Base-by-base conservation (phyloP, 345 rosid genomes). In the Microthlaspi erraticum region DNA sequence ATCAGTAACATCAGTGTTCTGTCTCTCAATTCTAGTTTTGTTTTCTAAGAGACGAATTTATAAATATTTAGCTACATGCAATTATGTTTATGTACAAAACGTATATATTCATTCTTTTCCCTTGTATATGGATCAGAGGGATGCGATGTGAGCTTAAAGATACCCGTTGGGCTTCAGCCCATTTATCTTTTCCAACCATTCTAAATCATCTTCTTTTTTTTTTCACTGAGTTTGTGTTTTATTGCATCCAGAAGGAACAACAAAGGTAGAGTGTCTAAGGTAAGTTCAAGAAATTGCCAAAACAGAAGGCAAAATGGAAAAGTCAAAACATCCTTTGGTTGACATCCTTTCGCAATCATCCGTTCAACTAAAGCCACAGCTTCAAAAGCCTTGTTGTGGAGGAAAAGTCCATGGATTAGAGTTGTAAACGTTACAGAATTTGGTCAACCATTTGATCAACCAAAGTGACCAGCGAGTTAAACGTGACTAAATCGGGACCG, bases 101-200 rank as follows among this genome's bases (percentile, higher is more conserved):
- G 26, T 23, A 23, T 23, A 2, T 14, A 49, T 49, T 20, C 3
- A 26, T 1, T 57, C 31, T 17, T 13, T 44, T 12, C 13, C n/a
- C 17, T 19, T 31, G 57, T 14, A 44, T 29, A 36, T 63, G 38
- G 58, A 54, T 34, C 48, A 55, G n/a, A 26, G 29, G 39, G 10
- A 34, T 37, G 12, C 5, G 31, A 34, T 19, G 44, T 20, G n/a
- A 14, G 18, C 19, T 37, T 14, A 48, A 42, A 37, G 8, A 49
- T 71, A 2, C 4, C 31, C 29, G n/a, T 61, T 20, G 66, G 68
- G 54, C 62, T 60, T 31, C 14, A 50, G 66, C 76, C 76, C 71
- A 55, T 52, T 42, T n/a, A n/a, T n/a, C n/a, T n/a, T n/a, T n/a
- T n/a, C n/a, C n/a, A n/a, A n/a, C n/a, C n/a, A n/a, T n/a, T n/a